phyloP scores from a whole-genome alignment of 2,329 filamentous ascomycete species.

The Fusarium xylarioides region DNA sequence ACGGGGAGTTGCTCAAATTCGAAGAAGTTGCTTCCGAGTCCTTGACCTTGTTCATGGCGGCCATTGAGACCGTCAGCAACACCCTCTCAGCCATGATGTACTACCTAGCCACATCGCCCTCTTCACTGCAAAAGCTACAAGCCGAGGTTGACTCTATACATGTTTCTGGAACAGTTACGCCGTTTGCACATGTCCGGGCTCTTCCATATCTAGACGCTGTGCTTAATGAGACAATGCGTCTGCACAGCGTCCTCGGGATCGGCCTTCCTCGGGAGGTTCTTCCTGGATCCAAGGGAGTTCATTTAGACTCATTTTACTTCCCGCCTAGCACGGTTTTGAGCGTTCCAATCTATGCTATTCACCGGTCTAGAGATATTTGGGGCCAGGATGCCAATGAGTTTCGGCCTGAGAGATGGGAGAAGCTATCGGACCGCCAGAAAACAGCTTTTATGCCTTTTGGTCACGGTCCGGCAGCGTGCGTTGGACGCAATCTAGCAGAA shows the following conservation, averaged over 20 bases:
- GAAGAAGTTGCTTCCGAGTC: not conserved
- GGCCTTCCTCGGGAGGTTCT: not conserved
- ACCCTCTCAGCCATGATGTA: not conserved
- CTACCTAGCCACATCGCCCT: not conserved
- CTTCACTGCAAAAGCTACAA: not conserved
- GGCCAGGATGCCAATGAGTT: not conserved
- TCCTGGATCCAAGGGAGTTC: not conserved
- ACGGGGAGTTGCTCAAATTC: not conserved
- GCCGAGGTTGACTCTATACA: not conserved
- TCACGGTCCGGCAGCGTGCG: not conserved
- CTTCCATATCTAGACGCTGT: not conserved
- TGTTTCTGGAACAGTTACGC: not conserved
- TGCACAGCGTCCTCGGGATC: not conserved
- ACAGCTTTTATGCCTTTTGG: slow-evolving; percentile 1
- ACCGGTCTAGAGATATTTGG: not conserved
- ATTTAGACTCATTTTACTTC: not conserved
- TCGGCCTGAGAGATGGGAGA: slow-evolving; percentile 1
- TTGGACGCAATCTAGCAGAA: not conserved
- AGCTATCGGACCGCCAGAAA: not conserved
- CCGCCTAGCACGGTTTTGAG: not conserved
- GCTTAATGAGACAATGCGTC: not conserved
- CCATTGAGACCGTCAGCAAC: not conserved
- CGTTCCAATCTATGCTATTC: not conserved
- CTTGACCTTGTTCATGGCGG: not conserved
- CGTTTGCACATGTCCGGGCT: not conserved